phyloP scores from a whole-genome alignment of 1,139 yeast genomes.

The Suhomyces anneliseae region DNA sequence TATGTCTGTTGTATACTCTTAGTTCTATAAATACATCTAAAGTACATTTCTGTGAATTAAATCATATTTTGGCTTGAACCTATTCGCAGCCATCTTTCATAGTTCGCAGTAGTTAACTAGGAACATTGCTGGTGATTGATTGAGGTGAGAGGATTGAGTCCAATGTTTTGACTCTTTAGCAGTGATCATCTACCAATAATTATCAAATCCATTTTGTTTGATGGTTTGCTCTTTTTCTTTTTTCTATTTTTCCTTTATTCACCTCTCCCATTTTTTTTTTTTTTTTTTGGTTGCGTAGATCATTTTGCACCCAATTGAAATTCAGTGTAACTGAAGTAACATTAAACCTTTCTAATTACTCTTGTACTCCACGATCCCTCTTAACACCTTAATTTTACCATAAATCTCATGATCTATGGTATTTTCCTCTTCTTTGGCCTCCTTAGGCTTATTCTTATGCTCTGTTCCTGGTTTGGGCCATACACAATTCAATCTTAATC shows the following conservation, averaged over 20 bases:
- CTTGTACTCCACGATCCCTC: conserved; percentile 58
- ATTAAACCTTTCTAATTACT: conserved; percentile 12
- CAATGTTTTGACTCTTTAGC: no score
- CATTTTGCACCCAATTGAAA: neutral
- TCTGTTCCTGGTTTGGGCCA: conserved; percentile 56
- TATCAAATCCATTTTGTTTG: no score
- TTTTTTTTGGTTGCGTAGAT: no score
- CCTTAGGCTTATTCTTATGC: conserved; percentile 49
- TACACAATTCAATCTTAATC: conserved; percentile 44
- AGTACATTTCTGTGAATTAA: neutral
- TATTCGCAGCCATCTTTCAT: no score
- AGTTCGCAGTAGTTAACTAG: no score
- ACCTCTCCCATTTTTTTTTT: no score
- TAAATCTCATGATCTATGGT: conserved; percentile 51
- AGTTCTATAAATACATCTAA: neutral
- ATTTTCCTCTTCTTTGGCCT: conserved; percentile 48
- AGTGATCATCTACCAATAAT: no score
- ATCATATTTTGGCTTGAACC: no score
- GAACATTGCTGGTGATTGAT: no score
- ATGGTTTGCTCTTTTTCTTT: no score
- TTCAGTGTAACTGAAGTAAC: neutral
- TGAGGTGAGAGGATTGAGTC: no score
- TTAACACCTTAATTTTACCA: conserved; percentile 59
- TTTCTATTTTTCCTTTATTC: no score
- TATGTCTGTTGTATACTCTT: neutral